phyloP scores from a whole-genome alignment of 179 eudicot genomes.

The Amaranthus tricolor region DNA sequence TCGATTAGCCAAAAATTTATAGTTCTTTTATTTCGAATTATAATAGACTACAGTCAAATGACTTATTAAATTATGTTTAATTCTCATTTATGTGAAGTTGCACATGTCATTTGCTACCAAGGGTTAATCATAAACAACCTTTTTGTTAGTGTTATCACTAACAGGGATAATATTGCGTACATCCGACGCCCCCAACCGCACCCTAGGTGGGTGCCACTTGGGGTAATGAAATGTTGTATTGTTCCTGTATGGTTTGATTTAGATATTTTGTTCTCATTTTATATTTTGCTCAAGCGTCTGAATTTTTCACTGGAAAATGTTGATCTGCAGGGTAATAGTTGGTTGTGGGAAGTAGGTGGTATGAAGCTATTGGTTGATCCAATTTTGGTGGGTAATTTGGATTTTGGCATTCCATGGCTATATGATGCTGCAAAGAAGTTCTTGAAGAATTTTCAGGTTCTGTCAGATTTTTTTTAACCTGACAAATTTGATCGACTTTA shows the following conservation, averaged over 20 bases:
- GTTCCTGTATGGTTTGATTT: background rate
- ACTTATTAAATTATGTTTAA: too few relatives aligned
- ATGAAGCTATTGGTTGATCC: constrained; percentile 85
- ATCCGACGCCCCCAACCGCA: background rate
- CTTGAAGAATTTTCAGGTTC: constrained; percentile 76
- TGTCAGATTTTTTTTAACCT: background rate
- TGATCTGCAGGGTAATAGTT: constrained; percentile 71
- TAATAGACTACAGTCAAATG: too few relatives aligned
- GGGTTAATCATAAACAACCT: too few relatives aligned
- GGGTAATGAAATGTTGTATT: background rate
- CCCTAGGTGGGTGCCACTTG: background rate
- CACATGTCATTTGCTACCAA: too few relatives aligned
- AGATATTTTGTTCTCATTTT: background rate
- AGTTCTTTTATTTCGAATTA: too few relatives aligned
- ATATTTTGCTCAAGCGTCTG: background rate
- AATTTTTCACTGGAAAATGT: background rate
- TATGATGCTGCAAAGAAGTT: constrained; percentile 88
- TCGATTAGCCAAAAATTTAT: too few relatives aligned
- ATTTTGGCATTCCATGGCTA: constrained; percentile 94
- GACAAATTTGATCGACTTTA: background rate
- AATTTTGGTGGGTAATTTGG: constrained; percentile 87
- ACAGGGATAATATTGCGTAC: background rate
- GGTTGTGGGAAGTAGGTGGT: constrained; percentile 93
- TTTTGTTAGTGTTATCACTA: too few relatives aligned
- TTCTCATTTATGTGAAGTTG: too few relatives aligned